These are phyloP conservation scores for Omphalotus guepiniiformis DNA, from an alignment of 768 basidiomycete genomes.

Conservation along the genomic window DNA sequence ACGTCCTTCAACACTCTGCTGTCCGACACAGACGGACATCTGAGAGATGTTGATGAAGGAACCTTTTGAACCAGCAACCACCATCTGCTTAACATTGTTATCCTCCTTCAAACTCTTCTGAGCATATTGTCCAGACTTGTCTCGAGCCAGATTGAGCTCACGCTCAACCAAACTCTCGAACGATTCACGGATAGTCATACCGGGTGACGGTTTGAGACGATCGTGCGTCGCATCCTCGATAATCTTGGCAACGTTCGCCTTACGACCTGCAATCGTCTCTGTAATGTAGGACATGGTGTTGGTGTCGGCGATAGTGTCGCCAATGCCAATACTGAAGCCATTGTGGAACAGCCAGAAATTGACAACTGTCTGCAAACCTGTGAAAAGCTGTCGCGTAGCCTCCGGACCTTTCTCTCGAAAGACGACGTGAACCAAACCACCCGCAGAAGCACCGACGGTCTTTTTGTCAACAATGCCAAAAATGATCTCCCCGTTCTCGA, in stretches of 20 bases:
- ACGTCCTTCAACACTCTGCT: constrained; percentile 96
- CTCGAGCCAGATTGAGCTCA: constrained; percentile 92
- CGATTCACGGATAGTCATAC: constrained; percentile 99
- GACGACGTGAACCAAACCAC: constrained; percentile 92
- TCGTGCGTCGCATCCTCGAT: constrained; percentile 85
- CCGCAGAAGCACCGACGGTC: constrained; percentile 94
- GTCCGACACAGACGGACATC: constrained; percentile 99
- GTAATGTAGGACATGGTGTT: constrained; percentile 87
- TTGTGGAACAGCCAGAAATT: constrained; percentile 99
- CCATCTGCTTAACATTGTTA: constrained; percentile 99
- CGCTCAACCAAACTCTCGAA: constrained; percentile 92
- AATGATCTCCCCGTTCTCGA: constrained; percentile 95
- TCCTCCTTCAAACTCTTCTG: constrained; percentile 97
- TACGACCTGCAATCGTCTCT: constrained; percentile 74
- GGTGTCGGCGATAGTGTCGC: constrained; percentile 93
- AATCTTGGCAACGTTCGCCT: constrained; percentile 70
- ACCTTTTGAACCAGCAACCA: constrained; percentile 97
- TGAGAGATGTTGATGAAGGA: constrained; percentile 99
- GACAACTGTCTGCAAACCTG: constrained; percentile 91
- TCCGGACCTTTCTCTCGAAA: constrained; percentile 98
- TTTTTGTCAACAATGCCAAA: constrained; percentile 98
- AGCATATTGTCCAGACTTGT: constrained; percentile 92
- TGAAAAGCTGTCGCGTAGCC: constrained; percentile 84
- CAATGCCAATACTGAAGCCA: constrained; percentile 98
- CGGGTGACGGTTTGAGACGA: constrained; percentile 82